Base-by-base conservation (phyloP, 352 stramenopile species). In the Pythium phragmitis region DNA sequence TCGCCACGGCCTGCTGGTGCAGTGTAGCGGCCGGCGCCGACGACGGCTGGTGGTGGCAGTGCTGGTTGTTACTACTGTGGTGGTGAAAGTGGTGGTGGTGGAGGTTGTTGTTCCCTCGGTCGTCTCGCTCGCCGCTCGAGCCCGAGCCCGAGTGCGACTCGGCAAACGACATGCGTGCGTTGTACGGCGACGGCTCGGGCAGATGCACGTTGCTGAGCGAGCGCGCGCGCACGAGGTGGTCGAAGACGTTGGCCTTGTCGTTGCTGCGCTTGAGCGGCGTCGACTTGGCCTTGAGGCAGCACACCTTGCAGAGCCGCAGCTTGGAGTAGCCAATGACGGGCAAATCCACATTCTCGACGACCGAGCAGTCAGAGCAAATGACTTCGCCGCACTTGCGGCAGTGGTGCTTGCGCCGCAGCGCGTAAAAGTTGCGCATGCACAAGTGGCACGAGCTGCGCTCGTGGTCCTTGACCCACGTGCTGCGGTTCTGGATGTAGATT, bases 381-480 rank as follows among this genome's bases (percentile, higher is more conserved):
- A 93, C 74, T 60, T 93, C 84, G 42, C 84, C 84, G 48, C 84
- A 93, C 60, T 85, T 87, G 70, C 84, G 84, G 67, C 84, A 93
- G 69, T 93, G 84, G 68, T 93, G 84, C 64, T 91, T 91, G 53
- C 84, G 75, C 19, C 84, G 76, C 49, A 93, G 51, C 6, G 85
- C 72, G 61, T 91, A 75, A 54, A 93, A 93, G 60, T 90, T 89
- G 34, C 85, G 79, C 55, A 87, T 91, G 63, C 85, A 93, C 7
- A 93, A 69, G 43, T 85, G 80, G 68, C 85, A 93, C 17, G 66
- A 80, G 41, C 74, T 80, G 49, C 84, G 79, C 19, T 91, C 82
- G 56, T 74, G 82, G 68, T 91, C 85, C 45, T 89, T 85, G 39
- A 93, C 73, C 84, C 84, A 93, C 26, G 79, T 83, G n/a, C 73